Conservation (phyloP, 495 filamentous ascomycete genomes). For the Talaromyces nanjingensis region DNA sequence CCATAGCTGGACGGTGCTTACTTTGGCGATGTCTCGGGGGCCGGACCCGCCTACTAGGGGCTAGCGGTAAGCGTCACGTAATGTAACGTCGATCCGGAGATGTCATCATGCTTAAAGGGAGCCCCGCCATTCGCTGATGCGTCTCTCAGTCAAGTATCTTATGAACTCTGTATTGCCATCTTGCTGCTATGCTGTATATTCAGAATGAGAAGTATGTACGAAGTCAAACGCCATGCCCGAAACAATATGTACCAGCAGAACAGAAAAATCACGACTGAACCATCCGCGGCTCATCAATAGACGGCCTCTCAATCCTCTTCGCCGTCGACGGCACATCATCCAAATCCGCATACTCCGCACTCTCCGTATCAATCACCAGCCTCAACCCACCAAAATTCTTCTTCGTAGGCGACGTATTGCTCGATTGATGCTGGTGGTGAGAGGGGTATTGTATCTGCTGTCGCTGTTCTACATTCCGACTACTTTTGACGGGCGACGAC, state of each 20-base stretch:
- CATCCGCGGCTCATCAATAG: conserved; percentile 4
- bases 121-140: neutral
- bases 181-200: neutral
- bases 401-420: conserved; percentile 6
- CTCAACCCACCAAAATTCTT: conserved; percentile 1
- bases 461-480: neutral
- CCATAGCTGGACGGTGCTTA: neutral
- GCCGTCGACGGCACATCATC: conserved; percentile 6
- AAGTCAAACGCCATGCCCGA: neutral
- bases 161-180: neutral
- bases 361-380: conserved; percentile 11
- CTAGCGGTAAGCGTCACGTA: neutral
- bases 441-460: neutral
- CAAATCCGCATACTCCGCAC: conserved; percentile 2
- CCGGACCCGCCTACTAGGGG: neutral
- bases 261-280: neutral
- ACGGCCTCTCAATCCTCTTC: conserved; percentile 5
- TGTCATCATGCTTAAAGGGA: neutral
- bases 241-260: neutral
- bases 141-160: too few relatives aligned
- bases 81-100: neutral
- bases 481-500: conserved; percentile 3
- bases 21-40: neutral
- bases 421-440: neutral
- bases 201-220: neutral